Percentiles rank a stretch among this genome's conserved stretches.
These are phyloP conservation scores for Dactylis glomerata DNA, from an alignment of 176 grass and related monocot species.

Conservation along the genomic window DNA sequence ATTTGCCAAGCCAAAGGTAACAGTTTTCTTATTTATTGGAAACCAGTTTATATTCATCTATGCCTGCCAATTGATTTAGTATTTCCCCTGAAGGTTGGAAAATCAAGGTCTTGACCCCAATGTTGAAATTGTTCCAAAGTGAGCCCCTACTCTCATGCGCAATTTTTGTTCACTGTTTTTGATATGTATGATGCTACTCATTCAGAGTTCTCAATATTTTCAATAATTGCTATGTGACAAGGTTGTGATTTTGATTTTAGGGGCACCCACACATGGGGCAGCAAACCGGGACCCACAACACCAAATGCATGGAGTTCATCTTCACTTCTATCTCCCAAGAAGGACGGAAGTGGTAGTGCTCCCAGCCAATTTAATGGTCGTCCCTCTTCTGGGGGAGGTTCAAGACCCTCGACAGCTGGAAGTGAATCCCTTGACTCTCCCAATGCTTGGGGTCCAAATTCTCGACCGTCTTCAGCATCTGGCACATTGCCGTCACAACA, in stretches of 20 bases:
- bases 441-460: conserved; percentile 80
- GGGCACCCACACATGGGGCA: conserved; percentile 95
- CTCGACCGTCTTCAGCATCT: conserved; percentile 83
- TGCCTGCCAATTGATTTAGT: conserved; percentile 34
- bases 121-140: conserved; percentile 99
- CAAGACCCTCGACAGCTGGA: conserved; percentile 87
- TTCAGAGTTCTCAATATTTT: conserved; percentile 18
- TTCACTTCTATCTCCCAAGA: conserved; percentile 81
- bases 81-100: conserved; percentile 81
- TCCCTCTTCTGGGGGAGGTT: conserved; percentile 81
- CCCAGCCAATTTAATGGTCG: conserved; percentile 57
- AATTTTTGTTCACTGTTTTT: not conserved
- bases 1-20: conserved; percentile 98
- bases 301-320: conserved; percentile 86
- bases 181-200: not conserved
- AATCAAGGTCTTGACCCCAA: conserved; percentile 92
- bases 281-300: conserved; percentile 49
- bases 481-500: conserved; percentile 64
- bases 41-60: not conserved
- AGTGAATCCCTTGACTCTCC: conserved; percentile 76
- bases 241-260: conserved; percentile 43
- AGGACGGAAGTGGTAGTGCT: conserved; percentile 50
- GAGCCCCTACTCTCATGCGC: conserved; percentile 20
- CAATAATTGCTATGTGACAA: conserved; percentile 5
- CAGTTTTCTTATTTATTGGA: not conserved